These are phyloP conservation scores for Xylaria polymorpha DNA, from an alignment of 2,329 filamentous ascomycete genomes.

Conservation along the genomic window DNA sequence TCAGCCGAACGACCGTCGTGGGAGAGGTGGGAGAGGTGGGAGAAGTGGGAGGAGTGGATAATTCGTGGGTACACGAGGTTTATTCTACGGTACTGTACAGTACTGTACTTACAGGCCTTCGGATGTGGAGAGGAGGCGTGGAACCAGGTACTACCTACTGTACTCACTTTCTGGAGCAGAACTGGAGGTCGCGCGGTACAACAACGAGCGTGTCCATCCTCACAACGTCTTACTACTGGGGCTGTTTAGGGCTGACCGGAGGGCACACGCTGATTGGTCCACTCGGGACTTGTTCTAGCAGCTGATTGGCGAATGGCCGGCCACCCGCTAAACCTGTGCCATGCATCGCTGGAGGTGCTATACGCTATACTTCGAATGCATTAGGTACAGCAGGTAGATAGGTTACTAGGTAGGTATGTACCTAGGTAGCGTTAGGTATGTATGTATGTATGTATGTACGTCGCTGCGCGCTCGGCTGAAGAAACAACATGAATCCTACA, in stretches of 20 bases:
- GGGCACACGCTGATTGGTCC: slow-evolving; percentile 16
- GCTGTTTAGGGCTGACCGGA: background rate
- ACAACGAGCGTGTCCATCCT: slow-evolving; percentile 5
- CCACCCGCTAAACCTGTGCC: slow-evolving; percentile 6
- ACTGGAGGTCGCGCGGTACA: background rate
- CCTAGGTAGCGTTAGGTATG: background rate
- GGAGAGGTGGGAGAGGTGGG: slow-evolving; percentile 2
- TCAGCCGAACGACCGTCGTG: slow-evolving; percentile 13
- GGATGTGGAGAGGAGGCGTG: slow-evolving; percentile 16
- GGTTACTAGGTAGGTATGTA: background rate
- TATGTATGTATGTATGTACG: no score
- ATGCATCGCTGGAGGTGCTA: background rate
- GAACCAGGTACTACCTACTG: slow-evolving; percentile 7
- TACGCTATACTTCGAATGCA: no score
- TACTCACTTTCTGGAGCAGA: background rate
- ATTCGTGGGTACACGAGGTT: slow-evolving; percentile 16
- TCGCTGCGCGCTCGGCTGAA: slow-evolving; percentile 1
- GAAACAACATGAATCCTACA: background rate
- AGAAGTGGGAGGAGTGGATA: slow-evolving; percentile 20
- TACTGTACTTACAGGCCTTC: background rate
- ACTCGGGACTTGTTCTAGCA: background rate
- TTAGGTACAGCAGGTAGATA: no score
- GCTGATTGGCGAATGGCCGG: slow-evolving; percentile 14
- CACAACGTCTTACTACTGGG: slow-evolving; percentile 17
- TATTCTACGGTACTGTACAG: slow-evolving; percentile 7